Evolutionary conservation across 192 early-diverging fungal genomes (phyloP).

Genomic region (Coemansia sp.): DNA sequence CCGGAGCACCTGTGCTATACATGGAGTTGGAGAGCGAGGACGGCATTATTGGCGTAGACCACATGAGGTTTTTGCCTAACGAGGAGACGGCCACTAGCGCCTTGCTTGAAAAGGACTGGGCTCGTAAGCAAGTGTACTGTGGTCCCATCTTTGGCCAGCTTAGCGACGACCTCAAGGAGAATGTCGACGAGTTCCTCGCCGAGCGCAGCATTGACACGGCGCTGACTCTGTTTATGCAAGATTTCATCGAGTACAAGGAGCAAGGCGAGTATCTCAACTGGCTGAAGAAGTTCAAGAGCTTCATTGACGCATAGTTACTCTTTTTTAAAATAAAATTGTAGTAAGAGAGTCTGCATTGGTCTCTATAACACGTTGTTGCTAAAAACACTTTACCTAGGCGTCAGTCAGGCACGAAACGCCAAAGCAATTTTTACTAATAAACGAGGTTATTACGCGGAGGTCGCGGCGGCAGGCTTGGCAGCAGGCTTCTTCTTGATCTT

Average conservation of each 20-base stretch:
- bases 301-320: constrained; percentile 59
- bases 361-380: no score
- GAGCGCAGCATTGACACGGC: constrained; percentile 87
- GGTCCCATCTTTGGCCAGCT: constrained; percentile 92
- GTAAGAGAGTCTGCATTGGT: background rate
- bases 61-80: constrained; percentile 69
- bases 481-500: constrained; percentile 50
- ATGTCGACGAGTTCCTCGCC: constrained; percentile 74
- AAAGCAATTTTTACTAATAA: background rate
- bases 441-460: constrained; percentile 7
- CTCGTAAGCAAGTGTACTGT: constrained; percentile 78
- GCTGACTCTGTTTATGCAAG: constrained; percentile 81
- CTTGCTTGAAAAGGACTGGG: constrained; percentile 85
- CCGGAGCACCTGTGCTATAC: constrained; percentile 71
- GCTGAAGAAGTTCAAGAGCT: constrained; percentile 77
- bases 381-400: no score
- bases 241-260: constrained; percentile 93
- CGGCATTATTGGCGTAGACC: constrained; percentile 82
- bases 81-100: constrained; percentile 60
- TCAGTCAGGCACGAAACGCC: no score
- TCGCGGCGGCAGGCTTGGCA: constrained; percentile 23
- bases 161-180: constrained; percentile 75
- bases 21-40: constrained; percentile 81
- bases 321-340: background rate
- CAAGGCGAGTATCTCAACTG: constrained; percentile 90